Evolutionary conservation across 345 rosid genomes (phyloP), one percentile per base, ranked within the genome.

Genomic region (Melastoma malabathricum): DNA sequence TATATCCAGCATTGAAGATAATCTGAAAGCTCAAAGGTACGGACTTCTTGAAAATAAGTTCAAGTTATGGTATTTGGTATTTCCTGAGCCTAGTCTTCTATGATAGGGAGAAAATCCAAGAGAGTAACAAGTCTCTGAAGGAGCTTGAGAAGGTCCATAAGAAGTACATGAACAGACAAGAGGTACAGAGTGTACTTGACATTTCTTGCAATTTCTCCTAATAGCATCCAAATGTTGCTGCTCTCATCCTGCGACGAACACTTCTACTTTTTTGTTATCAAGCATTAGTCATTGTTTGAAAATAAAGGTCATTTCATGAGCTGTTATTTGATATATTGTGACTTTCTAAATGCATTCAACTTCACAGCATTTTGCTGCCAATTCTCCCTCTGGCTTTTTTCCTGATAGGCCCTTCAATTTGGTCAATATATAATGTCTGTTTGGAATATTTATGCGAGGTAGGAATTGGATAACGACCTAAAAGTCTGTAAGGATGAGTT

Each of bases 401-500:
- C 20, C 29, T 18, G 27, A 9, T 50, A 6, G 19, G 3, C 9
- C 14, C 52, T 17, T 54, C 46, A 18, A 13, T 25, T 20, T 13
- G 13, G 14, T 4, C 46, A 15, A 12, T 13, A 46, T 34, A 59
- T n/a, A 19, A 5, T 59, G 34, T 50, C 51, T 29, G 31, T 62
- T 18, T 72, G 47, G 50, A 64, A 65, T 43, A 34, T 64, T 29
- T 29, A 6, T 29, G 9, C 9, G 38, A 29, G 38, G 2, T 70
- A 92, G 98, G 89, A 72, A 65, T 90, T 92, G 68, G 87, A 79
- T 53, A 78, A 71, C 61, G 65, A 72, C 55, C 84, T 84, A 56
- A 69, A 59, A 67, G 71, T 44, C 19, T 82, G 84, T 64, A 92
- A 92, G 72, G 98, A 92, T 55, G 80, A 79, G 54, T 92, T 92